Evolutionary conservation across 2,329 filamentous ascomycete genomes (phyloP).

Genomic region (Zymoseptoria brevis): DNA sequence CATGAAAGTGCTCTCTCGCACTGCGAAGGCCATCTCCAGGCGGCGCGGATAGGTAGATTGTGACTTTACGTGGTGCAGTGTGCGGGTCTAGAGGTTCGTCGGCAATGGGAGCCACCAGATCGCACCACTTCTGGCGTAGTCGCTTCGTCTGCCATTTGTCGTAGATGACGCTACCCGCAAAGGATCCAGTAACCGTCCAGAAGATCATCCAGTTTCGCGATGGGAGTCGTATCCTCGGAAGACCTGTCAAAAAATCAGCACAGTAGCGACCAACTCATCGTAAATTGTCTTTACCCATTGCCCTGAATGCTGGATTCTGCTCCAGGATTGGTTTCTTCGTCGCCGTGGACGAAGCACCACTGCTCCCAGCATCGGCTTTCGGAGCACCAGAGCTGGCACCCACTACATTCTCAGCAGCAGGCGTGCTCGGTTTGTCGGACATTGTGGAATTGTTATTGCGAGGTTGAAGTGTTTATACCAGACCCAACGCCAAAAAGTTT

Average conservation of each 20-base stretch:
- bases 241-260: slow-evolving; percentile 43
- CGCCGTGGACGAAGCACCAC: not conserved
- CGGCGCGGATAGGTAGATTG: slow-evolving; percentile 76
- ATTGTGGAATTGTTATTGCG: slow-evolving; percentile 2
- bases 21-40: slow-evolving; percentile 76
- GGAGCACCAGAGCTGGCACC: slow-evolving; percentile 6
- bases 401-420: slow-evolving; percentile 14
- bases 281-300: slow-evolving; percentile 48
- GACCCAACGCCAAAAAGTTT: not conserved
- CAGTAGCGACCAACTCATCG: not conserved
- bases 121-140: slow-evolving; percentile 78
- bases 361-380: slow-evolving; percentile 1
- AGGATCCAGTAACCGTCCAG: slow-evolving; percentile 66
- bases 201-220: slow-evolving; percentile 99
- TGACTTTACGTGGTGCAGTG: slow-evolving; percentile 73
- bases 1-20: slow-evolving; percentile 90
- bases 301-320: slow-evolving; percentile 64
- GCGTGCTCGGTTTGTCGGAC: slow-evolving; percentile 16
- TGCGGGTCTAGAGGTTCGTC: slow-evolving; percentile 64
- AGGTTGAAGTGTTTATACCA: not conserved
- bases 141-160: slow-evolving; percentile 85
- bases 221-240: slow-evolving; percentile 66
- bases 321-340: slow-evolving; percentile 27
- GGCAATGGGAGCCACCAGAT: slow-evolving; percentile 75
- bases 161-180: slow-evolving; percentile 77